Conservation (phyloP, 805 yeast species). For the Zygosaccharomyces rouxii region DNA sequence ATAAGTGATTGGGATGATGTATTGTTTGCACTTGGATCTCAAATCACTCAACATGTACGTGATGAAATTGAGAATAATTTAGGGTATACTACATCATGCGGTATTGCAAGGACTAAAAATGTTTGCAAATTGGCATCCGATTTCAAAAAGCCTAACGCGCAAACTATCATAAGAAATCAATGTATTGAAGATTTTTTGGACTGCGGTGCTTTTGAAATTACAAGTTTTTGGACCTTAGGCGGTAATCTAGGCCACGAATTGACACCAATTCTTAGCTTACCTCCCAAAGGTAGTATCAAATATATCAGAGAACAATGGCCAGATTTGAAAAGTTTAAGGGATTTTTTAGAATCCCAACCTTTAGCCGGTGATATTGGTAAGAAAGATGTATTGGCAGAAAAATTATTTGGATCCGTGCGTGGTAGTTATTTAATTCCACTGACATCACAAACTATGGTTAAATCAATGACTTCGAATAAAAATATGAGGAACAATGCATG, state of each 20-base stretch:
- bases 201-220: constrained; percentile 48
- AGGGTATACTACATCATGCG: constrained; percentile 87
- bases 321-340: constrained; percentile 29
- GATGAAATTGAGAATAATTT: constrained; percentile 47
- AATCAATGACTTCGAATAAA: constrained; percentile 87
- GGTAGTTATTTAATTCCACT: constrained; percentile 60
- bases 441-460: constrained; percentile 54
- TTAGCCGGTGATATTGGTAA: constrained; percentile 36
- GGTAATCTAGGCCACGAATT: constrained; percentile 76
- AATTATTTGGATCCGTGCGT: constrained; percentile 56
- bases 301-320: constrained; percentile 49
- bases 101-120: constrained; percentile 70
- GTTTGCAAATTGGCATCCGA: constrained; percentile 87
- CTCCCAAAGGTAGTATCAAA: constrained; percentile 44
- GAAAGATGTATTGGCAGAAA: constrained; percentile 45
- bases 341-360: constrained; percentile 17
- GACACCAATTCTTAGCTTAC: constrained; percentile 46
- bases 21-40: constrained; percentile 61
- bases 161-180: constrained; percentile 60
- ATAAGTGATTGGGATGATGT: constrained; percentile 78
- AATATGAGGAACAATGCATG: constrained; percentile 63
- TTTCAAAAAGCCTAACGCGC: constrained; percentile 77
- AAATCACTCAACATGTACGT: constrained; percentile 52
- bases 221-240: constrained; percentile 86
- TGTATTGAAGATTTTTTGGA: constrained; percentile 51